Evolutionary conservation across 2,329 filamentous ascomycete genomes (phyloP), one percentile per base, ranked within the genome.

Genomic region (Mycosphaerella arachidis): DNA sequence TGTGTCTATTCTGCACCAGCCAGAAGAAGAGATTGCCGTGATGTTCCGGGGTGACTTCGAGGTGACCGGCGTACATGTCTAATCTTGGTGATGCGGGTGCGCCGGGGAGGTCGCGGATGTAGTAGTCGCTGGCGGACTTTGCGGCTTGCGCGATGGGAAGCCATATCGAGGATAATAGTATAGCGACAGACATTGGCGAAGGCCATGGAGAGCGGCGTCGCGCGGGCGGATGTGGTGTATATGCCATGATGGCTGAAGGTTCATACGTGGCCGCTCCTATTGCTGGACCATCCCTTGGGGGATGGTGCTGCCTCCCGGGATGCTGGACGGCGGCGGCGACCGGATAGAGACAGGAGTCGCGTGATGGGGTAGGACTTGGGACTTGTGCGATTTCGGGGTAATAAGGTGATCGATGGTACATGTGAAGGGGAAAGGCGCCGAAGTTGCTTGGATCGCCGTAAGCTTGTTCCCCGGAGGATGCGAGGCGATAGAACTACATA

Each of bases 1-100:
- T 96, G 75, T 99, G 94, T 67, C 90, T 85, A 73, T 97, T 97
- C 73, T 96, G 86, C 73, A 90, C 97, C 72, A 97, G 91, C 94
- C 94, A 99, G 81, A 99, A 99, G 81, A 97, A 99, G 18, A 99
- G 78, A 75, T 97, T 96, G 68, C 91, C 93, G 73, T 97, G 91
- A 74, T 89, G 84, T 66, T 91, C 87, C 20, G 89, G 84, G 35
- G 87, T 89, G 70, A 99, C 83, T 77, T 97, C 92, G 74, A 99
- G 88, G 78, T 99, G 94, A 57, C 94, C 94, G 79, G 94, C 93
- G 82, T 97, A 94, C 93, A 97, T 97, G 81, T 96, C 97, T 71
- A 96, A 78, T 62, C 91, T 77, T 40, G 91, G 87, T 20, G 86
- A 81, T 13, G 63, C 51, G 9, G 95, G 93, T 57, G 90, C 86